Evolutionary conservation across 305 asterid genomes (phyloP), one percentile per base, ranked within the genome.

Genomic region (Fraxinus angustifolia): DNA sequence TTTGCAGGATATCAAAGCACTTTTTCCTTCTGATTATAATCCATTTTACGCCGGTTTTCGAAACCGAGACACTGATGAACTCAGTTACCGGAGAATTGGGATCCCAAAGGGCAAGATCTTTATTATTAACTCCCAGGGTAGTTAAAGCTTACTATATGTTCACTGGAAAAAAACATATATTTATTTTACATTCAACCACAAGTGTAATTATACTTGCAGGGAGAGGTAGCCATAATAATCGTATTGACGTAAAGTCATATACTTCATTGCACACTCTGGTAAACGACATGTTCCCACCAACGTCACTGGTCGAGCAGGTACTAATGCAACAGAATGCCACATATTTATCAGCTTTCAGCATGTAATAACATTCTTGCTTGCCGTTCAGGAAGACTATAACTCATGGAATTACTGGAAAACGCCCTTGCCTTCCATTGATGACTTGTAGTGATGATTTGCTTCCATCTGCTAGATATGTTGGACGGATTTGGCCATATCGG

Each of bases 11-110:
- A 94, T 93, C 58, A 96, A 93, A 91, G 97, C 99, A 19, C 90
- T 96, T 82, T 96, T 96, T 76, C 99, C 99, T 62, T 79, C 96
- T 7, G 99, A 92, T 81, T 90, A 94, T 80, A 96, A 96, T 85
- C 99, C 98, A 3, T 96, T 96, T 73, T 96, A 96, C 45, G 99
- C 99, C 40, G 98, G 99, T 23, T 96, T 96, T 78, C 98, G 99
- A 74, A 96, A 96, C 83, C 86, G 99, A 88, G 98, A 93, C 87
- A 96, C 98, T 0, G 98, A 96, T 80, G 97, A 96, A 90, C 94
- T 96, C 79, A 96, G 98, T 88, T 96, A 96, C 87, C 92, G 97
- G 77, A 94, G 92, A 91, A 94, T 94, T 56, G 99, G 98, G 82
- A 96, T 96, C 38, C 99, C 99, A 0, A 93, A 94, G 94, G 98